A percentile compares a stretch with the other conserved stretches of the same genome.
These are phyloP conservation scores for Daedalea quercina DNA, from an alignment of 768 basidiomycete species.

Conservation along the genomic window DNA sequence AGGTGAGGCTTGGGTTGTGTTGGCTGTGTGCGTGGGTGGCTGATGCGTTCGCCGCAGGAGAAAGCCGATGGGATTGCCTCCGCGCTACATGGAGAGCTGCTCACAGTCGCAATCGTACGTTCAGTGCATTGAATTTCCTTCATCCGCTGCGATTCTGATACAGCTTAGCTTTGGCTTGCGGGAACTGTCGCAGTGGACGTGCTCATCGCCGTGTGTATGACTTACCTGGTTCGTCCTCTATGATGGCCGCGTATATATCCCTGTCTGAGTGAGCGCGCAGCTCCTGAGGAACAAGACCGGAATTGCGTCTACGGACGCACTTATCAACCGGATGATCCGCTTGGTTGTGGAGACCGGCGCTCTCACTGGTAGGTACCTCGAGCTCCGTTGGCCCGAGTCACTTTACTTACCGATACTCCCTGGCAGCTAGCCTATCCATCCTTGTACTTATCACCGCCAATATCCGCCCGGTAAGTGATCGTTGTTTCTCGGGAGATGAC, in stretches of 20 bases:
- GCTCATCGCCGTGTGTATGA: constrained; percentile 5
- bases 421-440: neutral
- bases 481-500: neutral
- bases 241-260: neutral
- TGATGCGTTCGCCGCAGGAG: too few species aligned
- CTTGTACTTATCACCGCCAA: neutral
- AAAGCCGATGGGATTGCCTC: too few species aligned
- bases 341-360: constrained; percentile 6
- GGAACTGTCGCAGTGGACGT: constrained; percentile 1
- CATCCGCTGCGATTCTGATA: neutral
- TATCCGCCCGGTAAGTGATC: neutral
- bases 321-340: constrained; percentile 1
- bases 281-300: constrained; percentile 2
- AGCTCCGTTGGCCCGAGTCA: neutral
- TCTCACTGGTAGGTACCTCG: constrained; percentile 1
- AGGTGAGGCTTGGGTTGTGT: too few species aligned
- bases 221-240: neutral
- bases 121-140: neutral
- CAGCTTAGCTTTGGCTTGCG: neutral
- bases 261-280: neutral
- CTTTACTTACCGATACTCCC: neutral
- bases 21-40: too few species aligned
- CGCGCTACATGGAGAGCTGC: too few species aligned
- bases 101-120: too few species aligned
- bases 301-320: neutral